These are phyloP conservation scores for Huntiella savannae DNA, from an alignment of 2,329 filamentous ascomycete species.

Conservation along the genomic window DNA sequence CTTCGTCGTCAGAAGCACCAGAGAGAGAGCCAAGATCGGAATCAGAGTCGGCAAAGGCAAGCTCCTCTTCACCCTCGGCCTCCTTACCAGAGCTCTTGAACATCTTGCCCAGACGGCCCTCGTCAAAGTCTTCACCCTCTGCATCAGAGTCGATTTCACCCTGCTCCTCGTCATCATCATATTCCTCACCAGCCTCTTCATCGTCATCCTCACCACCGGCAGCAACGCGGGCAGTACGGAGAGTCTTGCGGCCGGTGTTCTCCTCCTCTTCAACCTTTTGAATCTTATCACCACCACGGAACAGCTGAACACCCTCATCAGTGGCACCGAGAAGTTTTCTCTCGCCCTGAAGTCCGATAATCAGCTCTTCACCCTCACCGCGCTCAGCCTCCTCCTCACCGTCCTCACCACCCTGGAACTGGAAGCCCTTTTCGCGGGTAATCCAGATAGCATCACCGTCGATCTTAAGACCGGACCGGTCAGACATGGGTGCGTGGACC, in stretches of 20 bases:
- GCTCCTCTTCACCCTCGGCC: constrained; percentile 37
- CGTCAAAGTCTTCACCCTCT: constrained; percentile 37
- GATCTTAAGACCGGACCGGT: constrained; percentile 86
- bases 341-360: constrained; percentile 73
- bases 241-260: constrained; percentile 41
- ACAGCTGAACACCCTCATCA: constrained; percentile 67
- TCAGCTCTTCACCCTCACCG: constrained; percentile 88
- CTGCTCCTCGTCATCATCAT: constrained; percentile 25
- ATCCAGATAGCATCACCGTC: constrained; percentile 96
- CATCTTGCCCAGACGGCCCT: constrained; percentile 40
- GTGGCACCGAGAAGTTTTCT: constrained; percentile 65
- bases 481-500: constrained; percentile 92
- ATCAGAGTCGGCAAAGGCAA: constrained; percentile 90
- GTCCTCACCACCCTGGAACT: constrained; percentile 53
- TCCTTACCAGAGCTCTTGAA: constrained; percentile 37
- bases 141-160: constrained; percentile 28
- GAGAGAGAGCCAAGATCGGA: constrained; percentile 87
- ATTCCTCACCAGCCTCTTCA: constrained; percentile 22
- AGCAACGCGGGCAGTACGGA: constrained; percentile 37
- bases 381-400: constrained; percentile 56
- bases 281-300: constrained; percentile 56
- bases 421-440: constrained; percentile 50
- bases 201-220: constrained; percentile 40
- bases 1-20: constrained; percentile 26
- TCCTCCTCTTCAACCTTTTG: constrained; percentile 26